These are phyloP conservation scores for Citrus inodora DNA, from an alignment of 345 rosid species.

Conservation along the genomic window DNA sequence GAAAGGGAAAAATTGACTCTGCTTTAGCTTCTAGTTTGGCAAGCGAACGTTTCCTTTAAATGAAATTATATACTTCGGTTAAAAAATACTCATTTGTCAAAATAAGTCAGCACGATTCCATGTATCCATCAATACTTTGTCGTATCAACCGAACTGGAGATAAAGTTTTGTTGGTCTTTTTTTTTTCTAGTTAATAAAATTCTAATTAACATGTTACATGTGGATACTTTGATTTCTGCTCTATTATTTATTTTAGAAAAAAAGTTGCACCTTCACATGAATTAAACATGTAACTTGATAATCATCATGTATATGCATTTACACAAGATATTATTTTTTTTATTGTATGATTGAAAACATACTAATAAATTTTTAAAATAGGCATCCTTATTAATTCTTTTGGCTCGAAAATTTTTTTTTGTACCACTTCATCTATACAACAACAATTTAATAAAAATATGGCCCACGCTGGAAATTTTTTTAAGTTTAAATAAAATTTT, in stretches of 20 bases:
- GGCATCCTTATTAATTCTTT: not conserved
- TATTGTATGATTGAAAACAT: too few species aligned
- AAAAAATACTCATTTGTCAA: not conserved
- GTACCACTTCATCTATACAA: not conserved
- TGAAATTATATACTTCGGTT: not conserved
- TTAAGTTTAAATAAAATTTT: too few species aligned
- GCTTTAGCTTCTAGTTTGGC: too few species aligned
- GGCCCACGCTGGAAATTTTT: too few species aligned
- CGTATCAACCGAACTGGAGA: not conserved
- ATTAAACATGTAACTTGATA: not conserved
- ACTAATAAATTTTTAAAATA: not conserved
- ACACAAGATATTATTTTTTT: not conserved
- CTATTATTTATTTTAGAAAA: too few species aligned
- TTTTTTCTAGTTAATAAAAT: too few species aligned
- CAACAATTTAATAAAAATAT: too few species aligned
- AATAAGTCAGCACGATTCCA: not conserved
- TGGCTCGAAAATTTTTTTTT: accelerated
- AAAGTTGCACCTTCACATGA: not conserved
- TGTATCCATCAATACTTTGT: not conserved
- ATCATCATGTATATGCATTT: too few species aligned
- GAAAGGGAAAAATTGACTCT: too few species aligned
- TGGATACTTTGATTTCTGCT: too few species aligned
- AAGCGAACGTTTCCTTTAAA: too few species aligned
- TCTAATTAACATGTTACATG: not conserved
- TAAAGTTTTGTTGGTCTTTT: not conserved